Conservation (phyloP, 1,284 basidiomycete genomes). For the Inonotus hispidus region DNA sequence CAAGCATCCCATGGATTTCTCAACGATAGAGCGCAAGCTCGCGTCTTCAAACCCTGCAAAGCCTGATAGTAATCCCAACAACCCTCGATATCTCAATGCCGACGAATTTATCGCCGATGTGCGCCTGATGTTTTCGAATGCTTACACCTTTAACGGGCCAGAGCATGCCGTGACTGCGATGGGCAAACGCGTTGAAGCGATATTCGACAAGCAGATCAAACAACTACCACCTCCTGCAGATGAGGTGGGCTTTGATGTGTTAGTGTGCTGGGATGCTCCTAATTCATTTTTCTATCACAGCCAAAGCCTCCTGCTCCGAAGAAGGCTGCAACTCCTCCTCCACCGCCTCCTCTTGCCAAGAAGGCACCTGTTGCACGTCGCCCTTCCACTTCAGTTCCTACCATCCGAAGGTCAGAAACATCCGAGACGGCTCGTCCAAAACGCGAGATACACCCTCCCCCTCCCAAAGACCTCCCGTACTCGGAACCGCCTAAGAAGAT, state of each 20-base stretch:
- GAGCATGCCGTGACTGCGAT: conserved; percentile 78
- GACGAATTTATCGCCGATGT: conserved; percentile 83
- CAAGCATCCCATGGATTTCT: conserved; percentile 91
- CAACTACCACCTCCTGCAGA: conserved; percentile 66
- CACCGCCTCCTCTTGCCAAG: conserved; percentile 36
- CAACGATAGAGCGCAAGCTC: conserved; percentile 91
- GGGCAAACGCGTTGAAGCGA: conserved; percentile 77
- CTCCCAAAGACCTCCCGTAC: conserved; percentile 88
- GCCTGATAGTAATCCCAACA: conserved; percentile 58
- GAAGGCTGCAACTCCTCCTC: conserved; percentile 31
- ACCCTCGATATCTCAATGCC: conserved; percentile 68
- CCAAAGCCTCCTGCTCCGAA: conserved; percentile 40
- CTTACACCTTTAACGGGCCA: conserved; percentile 87
- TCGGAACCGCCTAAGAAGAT: conserved; percentile 69
- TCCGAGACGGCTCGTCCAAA: conserved; percentile 76
- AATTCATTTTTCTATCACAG: conserved; percentile 24
- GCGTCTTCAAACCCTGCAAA: conserved; percentile 72
- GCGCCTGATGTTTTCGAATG: conserved; percentile 85
- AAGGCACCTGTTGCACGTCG: conserved; percentile 51
- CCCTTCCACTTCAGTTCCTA: conserved; percentile 71
- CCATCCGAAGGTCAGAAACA: conserved; percentile 63
- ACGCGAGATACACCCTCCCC: conserved; percentile 94
- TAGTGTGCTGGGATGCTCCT: conserved; percentile 8
- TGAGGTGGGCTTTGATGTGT: conserved; percentile 51
- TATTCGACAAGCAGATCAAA: conserved; percentile 87